Percentiles rank a stretch among this genome's conserved stretches.
Evolutionary conservation across 495 filamentous ascomycete species (phyloP).

Genomic region (Aspergillus steynii): DNA sequence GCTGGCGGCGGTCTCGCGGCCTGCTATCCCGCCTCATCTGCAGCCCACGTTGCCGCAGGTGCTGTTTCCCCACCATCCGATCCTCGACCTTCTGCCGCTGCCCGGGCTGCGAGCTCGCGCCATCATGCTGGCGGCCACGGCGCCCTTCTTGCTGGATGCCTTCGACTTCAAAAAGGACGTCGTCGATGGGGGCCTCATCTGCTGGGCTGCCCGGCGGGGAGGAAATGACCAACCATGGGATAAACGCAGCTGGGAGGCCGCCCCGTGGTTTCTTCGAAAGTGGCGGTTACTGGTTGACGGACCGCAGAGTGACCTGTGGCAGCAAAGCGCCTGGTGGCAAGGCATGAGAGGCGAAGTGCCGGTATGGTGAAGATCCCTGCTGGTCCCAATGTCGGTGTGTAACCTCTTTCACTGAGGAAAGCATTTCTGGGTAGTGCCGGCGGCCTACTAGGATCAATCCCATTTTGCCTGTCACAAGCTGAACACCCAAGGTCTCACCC

Average conservation of each 20-base stretch:
- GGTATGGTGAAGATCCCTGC: too few species aligned
- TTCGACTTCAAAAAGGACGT: constrained; percentile 46
- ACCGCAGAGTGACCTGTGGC: not conserved
- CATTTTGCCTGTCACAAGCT: too few species aligned
- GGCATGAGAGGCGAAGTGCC: not conserved
- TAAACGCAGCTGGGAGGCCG: not conserved
- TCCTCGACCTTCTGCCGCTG: constrained; percentile 45
- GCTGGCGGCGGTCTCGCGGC: constrained; percentile 22
- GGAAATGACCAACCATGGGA: not conserved
- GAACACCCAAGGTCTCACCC: too few species aligned
- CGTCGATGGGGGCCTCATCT: constrained; percentile 29
- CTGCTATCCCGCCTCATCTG: constrained; percentile 35
- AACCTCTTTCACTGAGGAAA: too few species aligned
- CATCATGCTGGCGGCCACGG: constrained; percentile 35
- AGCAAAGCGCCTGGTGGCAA: not conserved
- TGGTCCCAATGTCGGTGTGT: too few species aligned
- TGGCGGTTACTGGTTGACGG: not conserved
- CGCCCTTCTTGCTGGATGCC: constrained; percentile 32
- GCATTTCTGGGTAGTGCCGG: too few species aligned
- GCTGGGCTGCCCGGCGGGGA: not conserved
- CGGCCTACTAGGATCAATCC: too few species aligned
- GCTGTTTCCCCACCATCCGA: constrained; percentile 44
- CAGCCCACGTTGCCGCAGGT: constrained; percentile 48
- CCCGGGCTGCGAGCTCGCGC: constrained; percentile 38
- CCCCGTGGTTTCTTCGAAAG: not conserved